Percentiles rank a stretch among this genome's conserved stretches.
Evolutionary conservation across 495 filamentous ascomycete genomes (phyloP).

Genomic region (Pyrenopolyporus hunteri): DNA sequence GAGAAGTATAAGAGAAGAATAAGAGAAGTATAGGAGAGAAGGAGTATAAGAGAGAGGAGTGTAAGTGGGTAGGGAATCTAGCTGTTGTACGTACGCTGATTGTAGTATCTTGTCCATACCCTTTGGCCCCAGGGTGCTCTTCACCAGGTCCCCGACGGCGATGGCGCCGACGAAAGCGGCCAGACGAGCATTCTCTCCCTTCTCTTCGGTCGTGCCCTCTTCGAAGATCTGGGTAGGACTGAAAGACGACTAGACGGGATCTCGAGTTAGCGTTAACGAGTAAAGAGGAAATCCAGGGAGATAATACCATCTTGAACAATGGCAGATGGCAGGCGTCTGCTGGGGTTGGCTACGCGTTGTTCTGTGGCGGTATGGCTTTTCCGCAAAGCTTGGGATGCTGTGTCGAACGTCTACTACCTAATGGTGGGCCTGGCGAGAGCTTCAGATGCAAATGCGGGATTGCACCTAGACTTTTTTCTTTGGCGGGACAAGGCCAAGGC

Average conservation of each 20-base stretch:
- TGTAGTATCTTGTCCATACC: constrained; percentile 99
- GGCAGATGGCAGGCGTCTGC: not conserved
- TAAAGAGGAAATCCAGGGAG: not conserved
- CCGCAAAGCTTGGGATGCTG: constrained; percentile 12
- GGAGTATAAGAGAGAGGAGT: too few relatives aligned
- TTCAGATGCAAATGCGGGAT: constrained; percentile 24
- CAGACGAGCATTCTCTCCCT: constrained; percentile 98
- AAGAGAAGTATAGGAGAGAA: not conserved
- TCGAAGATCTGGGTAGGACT: constrained; percentile 98
- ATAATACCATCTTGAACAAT: constrained; percentile 34
- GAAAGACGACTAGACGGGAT: constrained; percentile 57
- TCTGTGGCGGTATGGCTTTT: constrained; percentile 14
- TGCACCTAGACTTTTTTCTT: constrained; percentile 23
- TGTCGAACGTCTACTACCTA: constrained; percentile 5
- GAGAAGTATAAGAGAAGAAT: not conserved
- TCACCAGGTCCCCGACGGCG: constrained; percentile 94
- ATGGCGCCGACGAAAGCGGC: constrained; percentile 97
- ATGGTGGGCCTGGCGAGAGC: constrained; percentile 26
- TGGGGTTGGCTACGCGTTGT: not conserved
- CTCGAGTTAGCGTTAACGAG: constrained; percentile 8
- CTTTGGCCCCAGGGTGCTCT: constrained; percentile 95
- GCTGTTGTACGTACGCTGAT: constrained; percentile 73
- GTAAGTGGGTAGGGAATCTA: too few relatives aligned
- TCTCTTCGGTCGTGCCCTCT: constrained; percentile 96
- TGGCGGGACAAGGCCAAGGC: constrained; percentile 3